Evolutionary conservation across 2,329 filamentous ascomycete genomes (phyloP), one percentile per base, ranked within the genome.

Genomic region (Aspergillus ochraceus): DNA sequence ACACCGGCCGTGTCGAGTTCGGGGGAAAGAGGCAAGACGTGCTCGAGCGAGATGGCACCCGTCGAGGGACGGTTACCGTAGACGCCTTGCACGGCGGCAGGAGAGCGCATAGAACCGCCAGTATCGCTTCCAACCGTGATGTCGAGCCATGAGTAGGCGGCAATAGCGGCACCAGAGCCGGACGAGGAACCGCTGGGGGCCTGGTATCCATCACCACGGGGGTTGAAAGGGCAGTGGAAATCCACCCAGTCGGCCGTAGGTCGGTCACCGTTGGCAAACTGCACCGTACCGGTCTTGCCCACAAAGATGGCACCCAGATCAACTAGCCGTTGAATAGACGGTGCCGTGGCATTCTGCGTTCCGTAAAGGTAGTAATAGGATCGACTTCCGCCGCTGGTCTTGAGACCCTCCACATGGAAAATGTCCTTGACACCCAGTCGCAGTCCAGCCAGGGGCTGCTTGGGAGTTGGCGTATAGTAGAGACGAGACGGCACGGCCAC

Each of bases 381-480:
- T 32, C 83, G 76, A 29, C 86, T 88, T 0, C 86, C 87, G 32
- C 83, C 77, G 1, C 79, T 79, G 0, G 84, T 87, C 12, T 79
- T 79, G 0, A 87, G 71, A 1, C 87, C 87, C 22, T 80, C 79
- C 45, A 88, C 71, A 62, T 86, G 79, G 66, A 81, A 86, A 51
- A 88, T 84, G 64, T 89, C 87, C 69, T 89, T 90, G 57, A 89
- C 79, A 0, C 81, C 86, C 0, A 89, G 70, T 19, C 87, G 80
- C 3, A 68, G 46, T 19, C 87, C 86, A 5, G 84, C 83, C 0
- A 89, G 76, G 0, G 86, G 86, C 66, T 84, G 81, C n/a, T 79
- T 76, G 0, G 71, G 66, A 0, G 82, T 84, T 50, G 78, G 81
- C 2, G 78, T 81, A 71, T 78, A 86, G 73, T 88, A 88, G 0